These are phyloP conservation scores for Fraxinus platypoda DNA, from an alignment of 305 asterid species.

Conservation along the genomic window DNA sequence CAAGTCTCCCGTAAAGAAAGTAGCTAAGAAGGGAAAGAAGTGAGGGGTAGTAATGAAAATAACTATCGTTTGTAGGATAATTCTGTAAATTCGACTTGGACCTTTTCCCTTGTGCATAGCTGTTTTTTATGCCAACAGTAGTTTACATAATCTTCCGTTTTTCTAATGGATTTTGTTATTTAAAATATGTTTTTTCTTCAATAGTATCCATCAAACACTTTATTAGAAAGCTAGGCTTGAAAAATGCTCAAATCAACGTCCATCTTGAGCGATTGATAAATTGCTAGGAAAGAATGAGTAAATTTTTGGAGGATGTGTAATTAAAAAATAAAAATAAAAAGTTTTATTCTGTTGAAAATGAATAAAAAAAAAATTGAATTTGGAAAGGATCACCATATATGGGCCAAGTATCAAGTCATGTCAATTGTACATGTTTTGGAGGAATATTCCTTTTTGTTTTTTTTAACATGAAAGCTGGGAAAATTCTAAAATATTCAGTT, in stretches of 20 bases:
- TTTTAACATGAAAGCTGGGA: constrained; percentile 1
- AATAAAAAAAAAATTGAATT: neutral
- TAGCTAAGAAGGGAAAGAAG: constrained; percentile 43
- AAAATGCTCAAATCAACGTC: neutral
- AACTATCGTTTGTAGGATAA: constrained; percentile 26
- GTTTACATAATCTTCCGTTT: neutral
- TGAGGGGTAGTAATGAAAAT: neutral
- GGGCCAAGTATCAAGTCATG: neutral
- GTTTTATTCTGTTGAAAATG: too few species aligned
- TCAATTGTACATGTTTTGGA: neutral
- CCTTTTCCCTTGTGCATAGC: neutral
- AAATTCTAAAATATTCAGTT: constrained; percentile 32
- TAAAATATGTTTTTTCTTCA: too few species aligned
- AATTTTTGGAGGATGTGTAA: too few species aligned
- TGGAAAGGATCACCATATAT: neutral
- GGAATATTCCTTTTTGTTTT: neutral
- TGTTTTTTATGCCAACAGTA: neutral
- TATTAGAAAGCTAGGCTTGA: too few species aligned
- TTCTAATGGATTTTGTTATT: too few species aligned
- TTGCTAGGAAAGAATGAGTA: neutral
- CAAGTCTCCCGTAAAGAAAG: constrained; percentile 62
- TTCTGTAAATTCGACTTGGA: constrained; percentile 24
- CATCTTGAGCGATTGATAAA: too few species aligned
- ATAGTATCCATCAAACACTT: too few species aligned
- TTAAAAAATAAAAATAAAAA: too few species aligned